These are phyloP conservation scores for Mortierella sp. DNA, from an alignment of 371 early-diverging fungal species.

Conservation along the genomic window DNA sequence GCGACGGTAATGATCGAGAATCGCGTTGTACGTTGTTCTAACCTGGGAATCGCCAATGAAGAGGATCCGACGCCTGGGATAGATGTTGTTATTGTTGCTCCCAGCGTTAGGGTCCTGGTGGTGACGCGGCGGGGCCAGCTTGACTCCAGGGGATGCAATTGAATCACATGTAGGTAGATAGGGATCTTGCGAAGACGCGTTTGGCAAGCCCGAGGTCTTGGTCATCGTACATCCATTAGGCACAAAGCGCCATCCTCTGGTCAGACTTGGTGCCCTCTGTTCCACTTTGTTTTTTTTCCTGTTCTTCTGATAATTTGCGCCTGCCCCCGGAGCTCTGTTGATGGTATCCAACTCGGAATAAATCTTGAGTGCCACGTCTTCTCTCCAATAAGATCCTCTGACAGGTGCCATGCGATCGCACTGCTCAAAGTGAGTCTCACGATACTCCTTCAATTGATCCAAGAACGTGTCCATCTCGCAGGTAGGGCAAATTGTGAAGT, in stretches of 20 bases:
- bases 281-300: background rate
- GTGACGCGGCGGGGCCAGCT: slow-evolving; percentile 6
- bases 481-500: slow-evolving; percentile 22
- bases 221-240: slow-evolving; percentile 48
- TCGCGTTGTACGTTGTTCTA: slow-evolving; percentile 36
- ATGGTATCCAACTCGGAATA: slow-evolving; percentile 25
- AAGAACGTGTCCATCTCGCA: slow-evolving; percentile 28
- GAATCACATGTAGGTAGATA: slow-evolving; percentile 28
- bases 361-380: slow-evolving; percentile 25
- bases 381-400: slow-evolving; percentile 39
- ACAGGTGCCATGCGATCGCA: slow-evolving; percentile 43
- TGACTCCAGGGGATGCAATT: slow-evolving; percentile 21
- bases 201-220: slow-evolving; percentile 11
- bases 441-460: slow-evolving; percentile 10
- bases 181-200: slow-evolving; percentile 29
- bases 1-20: slow-evolving; percentile 40
- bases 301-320: slow-evolving; percentile 1
- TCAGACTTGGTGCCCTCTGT: slow-evolving; percentile 9
- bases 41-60: slow-evolving; percentile 45
- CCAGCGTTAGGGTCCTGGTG: background rate
- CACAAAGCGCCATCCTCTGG: slow-evolving; percentile 47
- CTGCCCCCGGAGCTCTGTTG: slow-evolving; percentile 28
- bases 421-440: slow-evolving; percentile 25
- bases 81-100: background rate
- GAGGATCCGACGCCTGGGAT: slow-evolving; percentile 28